These are phyloP conservation scores for Athelia sp. DNA, from an alignment of 1,284 basidiomycete species.

Conservation along the genomic window DNA sequence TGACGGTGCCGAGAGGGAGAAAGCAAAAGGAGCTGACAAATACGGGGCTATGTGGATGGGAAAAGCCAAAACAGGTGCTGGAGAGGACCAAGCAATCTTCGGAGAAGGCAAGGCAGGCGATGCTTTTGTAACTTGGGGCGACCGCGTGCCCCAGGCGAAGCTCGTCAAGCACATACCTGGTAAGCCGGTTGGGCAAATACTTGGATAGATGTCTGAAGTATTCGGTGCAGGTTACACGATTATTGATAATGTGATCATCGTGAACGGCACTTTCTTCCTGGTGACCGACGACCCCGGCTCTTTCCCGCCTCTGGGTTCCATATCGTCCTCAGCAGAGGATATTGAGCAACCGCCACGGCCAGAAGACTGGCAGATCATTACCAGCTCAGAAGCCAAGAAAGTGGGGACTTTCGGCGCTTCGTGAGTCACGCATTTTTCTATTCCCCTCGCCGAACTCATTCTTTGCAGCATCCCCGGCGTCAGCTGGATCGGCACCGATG, in stretches of 20 bases:
- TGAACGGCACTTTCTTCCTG: slow-evolving; percentile 66
- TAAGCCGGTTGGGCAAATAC: slow-evolving; percentile 20
- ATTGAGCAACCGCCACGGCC: slow-evolving; percentile 41
- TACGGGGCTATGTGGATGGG: slow-evolving; percentile 36
- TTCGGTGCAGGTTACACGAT: slow-evolving; percentile 66
- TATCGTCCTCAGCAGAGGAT: slow-evolving; percentile 39
- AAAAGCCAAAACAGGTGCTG: slow-evolving; percentile 18
- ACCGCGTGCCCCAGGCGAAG: slow-evolving; percentile 44
- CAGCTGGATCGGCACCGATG: slow-evolving; percentile 51
- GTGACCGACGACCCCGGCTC: slow-evolving; percentile 49
- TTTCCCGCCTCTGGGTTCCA: slow-evolving; percentile 45
- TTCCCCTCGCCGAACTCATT: slow-evolving; percentile 4
- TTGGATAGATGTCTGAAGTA: slow-evolving; percentile 4
- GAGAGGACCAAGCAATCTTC: slow-evolving; percentile 26
- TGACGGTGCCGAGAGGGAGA: slow-evolving; percentile 36
- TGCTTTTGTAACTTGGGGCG: slow-evolving; percentile 47
- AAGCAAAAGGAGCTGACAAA: slow-evolving; percentile 28
- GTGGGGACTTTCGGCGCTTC: slow-evolving; percentile 54
- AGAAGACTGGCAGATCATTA: slow-evolving; percentile 62
- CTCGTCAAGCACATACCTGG: slow-evolving; percentile 58
- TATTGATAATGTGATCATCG: slow-evolving; percentile 69
- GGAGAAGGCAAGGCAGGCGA: slow-evolving; percentile 44
- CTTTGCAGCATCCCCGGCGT: slow-evolving; percentile 45
- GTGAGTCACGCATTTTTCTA: slow-evolving; percentile 30
- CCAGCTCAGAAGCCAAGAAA: slow-evolving; percentile 43